Evolutionary conservation across 129 eudicot genomes (phyloP), one percentile per base, ranked within the genome.

Genomic region (Chrysanthemum seticuspe): DNA sequence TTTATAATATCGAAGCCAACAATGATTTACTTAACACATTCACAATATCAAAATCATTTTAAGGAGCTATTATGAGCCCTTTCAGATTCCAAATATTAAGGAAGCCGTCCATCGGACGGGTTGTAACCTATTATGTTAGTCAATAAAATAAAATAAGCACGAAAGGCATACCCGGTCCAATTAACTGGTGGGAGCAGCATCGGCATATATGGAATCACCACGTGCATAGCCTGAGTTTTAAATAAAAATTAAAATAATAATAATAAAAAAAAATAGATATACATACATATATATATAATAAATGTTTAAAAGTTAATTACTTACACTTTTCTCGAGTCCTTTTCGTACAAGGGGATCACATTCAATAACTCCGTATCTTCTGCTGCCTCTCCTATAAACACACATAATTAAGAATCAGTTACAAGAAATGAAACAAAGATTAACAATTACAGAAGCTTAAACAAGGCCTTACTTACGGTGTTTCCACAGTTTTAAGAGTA

Each of bases 181-280:
- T 84, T 84, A 27, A 83, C 65, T 15, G 98, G 98, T 25, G 98
- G 98, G 62, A 93, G 76, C 79, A 93, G 75, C 98, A 93, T 93
- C 50, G 98, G 98, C 98, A 93, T 93, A 74, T 93, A 93, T 3
- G 98, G 98, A 62, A 93, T 87, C 85, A 93, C 98, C 97, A 93
- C 86, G 84, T 93, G 98, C 86, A 88, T 90, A 65, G 97, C 95
- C 98, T 93, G 90, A 72, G 74, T 67, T 65, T 44, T 67, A 74
- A 52, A 57, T 11, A 73, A 58, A 55, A 19, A 63, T 5, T 65
- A 59, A 70, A 1, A 23, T 52, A 65, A 19, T 49, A 52, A 14
- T 12, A 57, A 59, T 44, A 27, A 13, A 18, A 27, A 13, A 18
- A 2, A 67, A 40, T 31, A 31, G 0, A 8, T 8, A 27, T 27